A percentile compares a stretch with the other conserved stretches of the same genome.
Conservation (phyloP, 805 yeast species). For the Suhomyces kilbournensis region DNA sequence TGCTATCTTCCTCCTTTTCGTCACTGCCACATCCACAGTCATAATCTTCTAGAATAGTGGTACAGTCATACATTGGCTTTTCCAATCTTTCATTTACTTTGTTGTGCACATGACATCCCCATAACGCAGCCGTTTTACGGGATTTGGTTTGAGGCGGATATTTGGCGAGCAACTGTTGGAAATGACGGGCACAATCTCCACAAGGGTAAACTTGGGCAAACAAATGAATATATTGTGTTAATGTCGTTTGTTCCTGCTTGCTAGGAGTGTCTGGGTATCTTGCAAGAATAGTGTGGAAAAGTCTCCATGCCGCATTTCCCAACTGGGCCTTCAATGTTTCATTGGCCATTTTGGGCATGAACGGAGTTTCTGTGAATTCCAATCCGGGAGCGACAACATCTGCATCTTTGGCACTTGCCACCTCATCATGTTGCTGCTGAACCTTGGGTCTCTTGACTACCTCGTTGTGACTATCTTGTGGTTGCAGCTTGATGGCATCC, state of each 20-base stretch:
- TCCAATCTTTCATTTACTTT: conserved; percentile 71
- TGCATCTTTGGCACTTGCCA: not conserved
- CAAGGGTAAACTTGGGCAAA: conserved; percentile 96
- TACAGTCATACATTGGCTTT: conserved; percentile 79
- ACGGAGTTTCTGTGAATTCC: conserved; percentile 35
- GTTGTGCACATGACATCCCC: conserved; percentile 96
- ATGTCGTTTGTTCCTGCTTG: conserved; percentile 56
- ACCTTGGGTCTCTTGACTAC: not conserved
- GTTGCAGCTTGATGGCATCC: not conserved
- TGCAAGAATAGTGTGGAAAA: conserved; percentile 88
- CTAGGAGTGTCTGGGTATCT: conserved; percentile 86
- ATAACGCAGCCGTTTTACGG: conserved; percentile 78
- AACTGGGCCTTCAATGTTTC: conserved; percentile 77
- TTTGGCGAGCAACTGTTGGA: conserved; percentile 61
- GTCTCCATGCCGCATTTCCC: conserved; percentile 87
- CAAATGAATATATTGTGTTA: conserved; percentile 60
- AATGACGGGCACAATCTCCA: conserved; percentile 95
- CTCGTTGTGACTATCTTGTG: not conserved
- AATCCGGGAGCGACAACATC: not conserved
- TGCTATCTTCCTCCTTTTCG: conserved; percentile 49
- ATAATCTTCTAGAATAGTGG: conserved; percentile 80
- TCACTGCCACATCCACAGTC: conserved; percentile 94
- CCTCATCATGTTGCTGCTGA: not conserved
- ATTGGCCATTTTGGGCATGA: conserved; percentile 95
- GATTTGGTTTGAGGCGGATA: conserved; percentile 83